phyloP scores from a whole-genome alignment of 768 basidiomycete species.

The Agrocybe chaxingu region DNA sequence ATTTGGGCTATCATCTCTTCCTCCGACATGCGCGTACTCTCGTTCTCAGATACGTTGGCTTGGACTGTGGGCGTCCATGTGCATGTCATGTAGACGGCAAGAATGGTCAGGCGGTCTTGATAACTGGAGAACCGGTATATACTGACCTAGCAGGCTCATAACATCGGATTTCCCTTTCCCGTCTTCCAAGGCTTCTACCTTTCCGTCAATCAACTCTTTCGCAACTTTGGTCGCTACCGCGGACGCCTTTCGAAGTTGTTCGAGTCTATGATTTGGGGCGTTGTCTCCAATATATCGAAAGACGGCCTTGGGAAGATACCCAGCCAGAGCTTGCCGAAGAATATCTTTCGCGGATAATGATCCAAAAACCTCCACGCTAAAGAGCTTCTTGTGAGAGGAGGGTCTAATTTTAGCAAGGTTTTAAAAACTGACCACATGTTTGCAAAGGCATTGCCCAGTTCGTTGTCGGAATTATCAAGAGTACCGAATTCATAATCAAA shows the following conservation, averaged over 20 bases:
- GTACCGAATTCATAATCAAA: slow-evolving; percentile 48
- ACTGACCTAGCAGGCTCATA: slow-evolving; percentile 41
- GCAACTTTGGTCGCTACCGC: slow-evolving; percentile 29
- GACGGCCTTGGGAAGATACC: slow-evolving; percentile 25
- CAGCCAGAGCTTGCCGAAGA: slow-evolving; percentile 26
- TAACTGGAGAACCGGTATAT: background rate
- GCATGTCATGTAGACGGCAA: no score
- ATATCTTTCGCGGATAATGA: slow-evolving; percentile 26
- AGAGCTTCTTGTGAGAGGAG: background rate
- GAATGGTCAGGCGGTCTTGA: no score
- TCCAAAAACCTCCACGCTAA: slow-evolving; percentile 29
- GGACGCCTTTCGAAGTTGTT: slow-evolving; percentile 27
- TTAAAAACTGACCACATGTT: slow-evolving; percentile 30
- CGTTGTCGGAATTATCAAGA: slow-evolving; percentile 32
- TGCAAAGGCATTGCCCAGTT: slow-evolving; percentile 32
- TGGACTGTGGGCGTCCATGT: slow-evolving; percentile 30
- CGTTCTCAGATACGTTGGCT: slow-evolving; percentile 48
- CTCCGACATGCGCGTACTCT: slow-evolving; percentile 36
- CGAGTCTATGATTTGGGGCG: slow-evolving; percentile 26
- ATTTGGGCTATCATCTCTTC: slow-evolving; percentile 47
- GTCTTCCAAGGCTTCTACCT: slow-evolving; percentile 26
- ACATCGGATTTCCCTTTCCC: slow-evolving; percentile 36
- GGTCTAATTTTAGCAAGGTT: background rate
- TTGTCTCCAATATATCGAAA: slow-evolving; percentile 33
- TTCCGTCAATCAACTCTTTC: slow-evolving; percentile 32